Evolutionary conservation across 2,329 filamentous ascomycete species (phyloP).

Genomic region (Cercospora berteroae): DNA sequence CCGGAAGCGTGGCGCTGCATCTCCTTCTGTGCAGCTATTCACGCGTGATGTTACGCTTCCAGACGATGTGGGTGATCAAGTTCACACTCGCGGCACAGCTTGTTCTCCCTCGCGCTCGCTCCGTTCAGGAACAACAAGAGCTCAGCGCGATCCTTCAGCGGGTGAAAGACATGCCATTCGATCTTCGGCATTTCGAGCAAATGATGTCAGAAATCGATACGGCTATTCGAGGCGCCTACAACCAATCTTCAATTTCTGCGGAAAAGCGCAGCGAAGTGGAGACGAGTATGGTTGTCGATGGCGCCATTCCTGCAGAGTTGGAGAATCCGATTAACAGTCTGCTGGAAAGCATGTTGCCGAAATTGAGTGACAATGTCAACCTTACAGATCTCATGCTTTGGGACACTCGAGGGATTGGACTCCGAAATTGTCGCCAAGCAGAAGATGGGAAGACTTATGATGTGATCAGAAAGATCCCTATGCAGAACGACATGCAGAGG

Average conservation of each 20-base stretch:
- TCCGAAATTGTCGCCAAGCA: conserved; percentile 10
- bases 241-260: conserved; percentile 45
- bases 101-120: conserved; percentile 38
- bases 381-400: conserved; percentile 68
- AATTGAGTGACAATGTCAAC: conserved; percentile 61
- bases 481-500: conserved; percentile 22
- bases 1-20: conserved; percentile 34
- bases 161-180: conserved; percentile 48
- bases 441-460: conserved; percentile 52
- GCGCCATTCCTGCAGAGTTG: conserved; percentile 52
- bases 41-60: conserved; percentile 67
- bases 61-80: conserved; percentile 60
- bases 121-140: conserved; percentile 54
- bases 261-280: conserved; percentile 51
- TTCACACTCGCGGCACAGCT: conserved; percentile 27
- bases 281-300: conserved; percentile 54
- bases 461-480: conserved; percentile 52
- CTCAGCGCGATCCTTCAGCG: conserved; percentile 54
- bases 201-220: conserved; percentile 61
- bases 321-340: conserved; percentile 50
- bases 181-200: conserved; percentile 47
- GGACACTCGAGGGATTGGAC: conserved; percentile 66
- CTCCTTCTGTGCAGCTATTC: conserved; percentile 73
- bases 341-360: conserved; percentile 52
- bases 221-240: conserved; percentile 60